Base-by-base conservation (phyloP, 2,329 filamentous ascomycete species). In the Drechmeria coniospora region DNA sequence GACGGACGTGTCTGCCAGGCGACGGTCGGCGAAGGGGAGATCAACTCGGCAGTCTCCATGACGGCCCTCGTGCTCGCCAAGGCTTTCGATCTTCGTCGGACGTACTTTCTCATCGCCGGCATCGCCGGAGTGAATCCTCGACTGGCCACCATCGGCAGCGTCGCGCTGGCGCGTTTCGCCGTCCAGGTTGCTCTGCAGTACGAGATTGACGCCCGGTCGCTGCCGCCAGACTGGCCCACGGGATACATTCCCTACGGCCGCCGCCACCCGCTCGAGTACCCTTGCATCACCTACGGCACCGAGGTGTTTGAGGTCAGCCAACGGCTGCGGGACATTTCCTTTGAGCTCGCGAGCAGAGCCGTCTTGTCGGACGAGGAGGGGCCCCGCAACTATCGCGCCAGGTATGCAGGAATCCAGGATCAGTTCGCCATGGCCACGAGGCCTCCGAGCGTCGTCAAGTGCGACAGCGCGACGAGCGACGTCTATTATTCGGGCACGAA, bases 151-250 rank as follows among this genome's bases (percentile, higher is more conserved):
- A 59, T 79, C 4, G 70, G 67, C 24, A 65, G 66, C 22, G 76
- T 80, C 0, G 74, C 74, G 1, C 68, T 86, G 29, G 66, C 73
- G 21, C 65, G 68, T 14, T 86, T 73, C 43, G 68, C 76, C 1
- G 64, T 84, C 5, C 79, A 84, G 44, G 76, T 82, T 3, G 77
- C 73, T 0, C 56, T 83, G 29, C 78, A 84, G 47, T 79, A 82
- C 37, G 79, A 84, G 49, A 68, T 84, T 34, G 78, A 83, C 39
- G 55, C 67, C 1, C 66, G 78, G 19, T 76, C 81, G 34, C 66
- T 80, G 19, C 74, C 76, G 0, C 43, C 45, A 2, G 74, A 73
- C 46, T 81, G 65, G 51, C 55, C 63, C 1, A 78, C 74, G 0
- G 76, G 77, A 5, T 83, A 83, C 46, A 59, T 83, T 17, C 65